These are phyloP conservation scores for Cymbopogon citratus DNA, from an alignment of 176 grass and related monocot species.

Conservation along the genomic window DNA sequence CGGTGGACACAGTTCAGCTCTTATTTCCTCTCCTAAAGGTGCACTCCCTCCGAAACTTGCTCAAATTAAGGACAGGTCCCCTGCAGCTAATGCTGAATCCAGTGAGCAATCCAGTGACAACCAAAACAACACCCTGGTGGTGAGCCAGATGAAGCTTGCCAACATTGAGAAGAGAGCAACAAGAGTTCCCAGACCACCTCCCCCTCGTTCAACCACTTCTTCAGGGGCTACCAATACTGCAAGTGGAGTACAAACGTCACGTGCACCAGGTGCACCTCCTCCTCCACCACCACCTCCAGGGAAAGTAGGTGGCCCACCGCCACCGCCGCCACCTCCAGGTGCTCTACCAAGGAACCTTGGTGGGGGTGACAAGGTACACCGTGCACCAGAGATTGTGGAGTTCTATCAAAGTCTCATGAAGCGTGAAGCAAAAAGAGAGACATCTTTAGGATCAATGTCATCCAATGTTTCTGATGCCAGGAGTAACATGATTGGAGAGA, in stretches of 20 bases:
- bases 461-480: constrained; percentile 67
- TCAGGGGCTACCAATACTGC: constrained; percentile 34
- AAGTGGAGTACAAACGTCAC: constrained; percentile 32
- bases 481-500: constrained; percentile 94
- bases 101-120: constrained; percentile 45
- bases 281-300: constrained; percentile 56
- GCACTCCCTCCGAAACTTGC: constrained; percentile 68
- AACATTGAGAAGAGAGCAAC: constrained; percentile 83
- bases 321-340: constrained; percentile 46
- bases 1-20: constrained; percentile 27
- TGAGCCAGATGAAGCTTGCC: constrained; percentile 73
- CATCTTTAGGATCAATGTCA: constrained; percentile 42
- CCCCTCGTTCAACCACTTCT: constrained; percentile 38
- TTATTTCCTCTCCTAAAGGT: constrained; percentile 26
- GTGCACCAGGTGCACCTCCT: constrained; percentile 55
- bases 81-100: constrained; percentile 22
- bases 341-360: constrained; percentile 34
- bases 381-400: constrained; percentile 80
- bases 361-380: constrained; percentile 76
- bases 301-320: constrained; percentile 46
- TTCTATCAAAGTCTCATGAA: constrained; percentile 98
- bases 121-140: constrained; percentile 41
- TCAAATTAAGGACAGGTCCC: constrained; percentile 76
- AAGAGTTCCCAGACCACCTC: constrained; percentile 80
- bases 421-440: constrained; percentile 82